A percentile compares a stretch with the other conserved stretches of the same genome.
phyloP scores from a whole-genome alignment of 257 asterid species.

The Dorcoceras hygrometricum region DNA sequence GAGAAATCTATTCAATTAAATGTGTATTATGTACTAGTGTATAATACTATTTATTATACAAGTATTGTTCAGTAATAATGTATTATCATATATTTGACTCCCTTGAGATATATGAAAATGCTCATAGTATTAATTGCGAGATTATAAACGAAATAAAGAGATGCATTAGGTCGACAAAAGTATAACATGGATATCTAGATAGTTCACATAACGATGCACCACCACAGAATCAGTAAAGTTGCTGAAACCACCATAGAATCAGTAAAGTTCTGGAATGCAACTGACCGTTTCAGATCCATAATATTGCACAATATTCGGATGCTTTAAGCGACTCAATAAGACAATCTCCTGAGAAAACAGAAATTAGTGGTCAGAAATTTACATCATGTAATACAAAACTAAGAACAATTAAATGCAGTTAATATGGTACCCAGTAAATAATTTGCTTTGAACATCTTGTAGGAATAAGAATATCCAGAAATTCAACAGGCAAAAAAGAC shows the following conservation, averaged over 20 bases:
- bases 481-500: constrained; percentile 27
- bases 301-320: constrained; percentile 94
- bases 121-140: constrained; percentile 20
- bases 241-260: constrained; percentile 7
- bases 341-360: constrained; percentile 75
- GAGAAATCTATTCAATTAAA: neutral
- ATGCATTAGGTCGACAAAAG: constrained; percentile 24
- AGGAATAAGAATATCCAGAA: constrained; percentile 5
- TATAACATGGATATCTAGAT: constrained; percentile 3
- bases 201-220: constrained; percentile 12
- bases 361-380: constrained; percentile 21
- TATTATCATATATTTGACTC: constrained; percentile 12
- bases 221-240: neutral
- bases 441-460: constrained; percentile 2
- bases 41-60: constrained; percentile 11
- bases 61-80: constrained; percentile 2
- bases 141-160: constrained; percentile 18
- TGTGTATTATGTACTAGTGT: neutral
- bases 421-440: constrained; percentile 5
- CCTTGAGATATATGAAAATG: neutral
- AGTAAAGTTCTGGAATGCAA: constrained; percentile 5
- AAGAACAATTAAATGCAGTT: constrained; percentile 2
- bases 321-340: constrained; percentile 83
- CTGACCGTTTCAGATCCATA: constrained; percentile 92
- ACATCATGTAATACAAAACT: constrained; percentile 9